Evolutionary conservation across 371 early-diverging fungal genomes (phyloP).

Genomic region (Choanephora cucurbitarum): DNA sequence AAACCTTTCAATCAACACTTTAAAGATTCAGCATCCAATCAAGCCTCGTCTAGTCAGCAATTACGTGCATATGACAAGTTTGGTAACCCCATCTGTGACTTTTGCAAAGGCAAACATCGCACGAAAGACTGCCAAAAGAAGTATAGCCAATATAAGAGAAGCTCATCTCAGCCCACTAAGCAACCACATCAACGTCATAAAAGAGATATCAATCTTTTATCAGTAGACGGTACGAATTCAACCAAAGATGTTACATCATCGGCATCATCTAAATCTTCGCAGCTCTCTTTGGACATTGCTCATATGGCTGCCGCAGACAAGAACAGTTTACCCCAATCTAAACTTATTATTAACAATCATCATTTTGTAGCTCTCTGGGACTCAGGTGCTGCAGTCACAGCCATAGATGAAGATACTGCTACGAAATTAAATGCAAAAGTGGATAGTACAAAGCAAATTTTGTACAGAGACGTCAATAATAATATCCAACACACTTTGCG

Average conservation of each 20-base stretch:
- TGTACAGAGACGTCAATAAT: conserved; percentile 8
- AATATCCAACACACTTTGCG: conserved; percentile 7
- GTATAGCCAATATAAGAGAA: too few species aligned
- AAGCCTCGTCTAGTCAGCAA: not conserved
- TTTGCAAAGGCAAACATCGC: conserved; percentile 3
- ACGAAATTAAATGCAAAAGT: too few species aligned
- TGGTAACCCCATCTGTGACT: conserved; percentile 14
- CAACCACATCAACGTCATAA: too few species aligned
- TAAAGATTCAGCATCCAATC: not conserved
- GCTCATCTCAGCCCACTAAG: too few species aligned
- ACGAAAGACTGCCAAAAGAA: conserved; percentile 1
- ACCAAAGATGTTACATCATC: not conserved
- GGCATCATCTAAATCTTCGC: not conserved
- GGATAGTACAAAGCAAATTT: too few species aligned
- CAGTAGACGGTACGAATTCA: too few species aligned
- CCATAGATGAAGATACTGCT: not conserved
- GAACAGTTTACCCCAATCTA: too few species aligned
- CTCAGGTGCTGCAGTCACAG: conserved; percentile 8
- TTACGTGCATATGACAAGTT: conserved; percentile 6
- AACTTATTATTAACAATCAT: too few species aligned
- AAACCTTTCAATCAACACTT: not conserved
- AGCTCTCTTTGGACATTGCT: conserved; percentile 4
- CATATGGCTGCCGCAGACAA: not conserved
- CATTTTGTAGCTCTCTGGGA: conserved; percentile 5
- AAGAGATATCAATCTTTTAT: not conserved